Conservation (phyloP, 768 basidiomycete species). For the Chalciporus sphaerocephalus region DNA sequence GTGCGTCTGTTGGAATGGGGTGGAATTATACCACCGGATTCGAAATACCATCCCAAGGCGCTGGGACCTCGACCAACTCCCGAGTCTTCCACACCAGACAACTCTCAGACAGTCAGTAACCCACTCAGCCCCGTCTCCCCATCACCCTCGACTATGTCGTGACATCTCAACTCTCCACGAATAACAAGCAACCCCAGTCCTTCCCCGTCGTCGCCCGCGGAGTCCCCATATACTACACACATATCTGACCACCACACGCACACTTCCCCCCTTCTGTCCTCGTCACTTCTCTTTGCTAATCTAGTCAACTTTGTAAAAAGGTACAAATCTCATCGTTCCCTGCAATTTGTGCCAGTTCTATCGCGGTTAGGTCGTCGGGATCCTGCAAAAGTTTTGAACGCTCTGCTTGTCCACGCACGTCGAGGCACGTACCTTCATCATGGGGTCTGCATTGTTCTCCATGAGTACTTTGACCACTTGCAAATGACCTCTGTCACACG, state of each 20-base stretch:
- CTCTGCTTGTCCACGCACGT: not conserved
- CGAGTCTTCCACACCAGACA: constrained; percentile 1
- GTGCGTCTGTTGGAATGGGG: constrained; percentile 73
- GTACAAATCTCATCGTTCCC: constrained; percentile 52
- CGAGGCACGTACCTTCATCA: constrained; percentile 50
- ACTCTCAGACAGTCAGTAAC: not conserved
- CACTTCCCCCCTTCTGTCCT: not conserved
- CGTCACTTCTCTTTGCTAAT: constrained; percentile 12
- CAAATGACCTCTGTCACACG: constrained; percentile 73
- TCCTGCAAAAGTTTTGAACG: constrained; percentile 43
- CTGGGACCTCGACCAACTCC: constrained; percentile 14
- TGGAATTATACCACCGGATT: constrained; percentile 53
- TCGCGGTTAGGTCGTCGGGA: constrained; percentile 56
- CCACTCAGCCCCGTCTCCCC: not conserved
- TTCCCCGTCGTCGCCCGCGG: not conserved
- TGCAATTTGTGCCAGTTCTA: constrained; percentile 56
- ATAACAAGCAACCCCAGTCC: not conserved
- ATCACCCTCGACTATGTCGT: constrained; percentile 1
- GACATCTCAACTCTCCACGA: constrained; percentile 3
- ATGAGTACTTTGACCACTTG: constrained; percentile 57
- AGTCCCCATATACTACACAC: not conserved
- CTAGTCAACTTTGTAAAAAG: constrained; percentile 16
- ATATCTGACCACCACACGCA: constrained; percentile 2
- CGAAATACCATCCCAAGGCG: constrained; percentile 48
- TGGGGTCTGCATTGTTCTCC: constrained; percentile 56